These are phyloP conservation scores for Colletotrichum sp. DNA, from an alignment of 2,329 filamentous ascomycete species.

Conservation along the genomic window DNA sequence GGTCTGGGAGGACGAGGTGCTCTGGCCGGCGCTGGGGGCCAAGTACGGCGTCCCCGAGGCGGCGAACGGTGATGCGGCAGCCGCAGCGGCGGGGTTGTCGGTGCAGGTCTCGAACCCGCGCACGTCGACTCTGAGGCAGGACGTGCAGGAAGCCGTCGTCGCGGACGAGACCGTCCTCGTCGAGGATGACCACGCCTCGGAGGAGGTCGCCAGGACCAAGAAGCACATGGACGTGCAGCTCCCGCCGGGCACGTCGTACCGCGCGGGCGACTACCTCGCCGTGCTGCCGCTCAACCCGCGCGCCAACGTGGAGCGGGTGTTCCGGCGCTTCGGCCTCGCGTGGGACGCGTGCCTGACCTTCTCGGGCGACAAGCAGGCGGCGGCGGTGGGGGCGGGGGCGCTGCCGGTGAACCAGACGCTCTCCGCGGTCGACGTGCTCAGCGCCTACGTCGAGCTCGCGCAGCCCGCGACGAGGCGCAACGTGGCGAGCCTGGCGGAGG, in stretches of 20 bases:
- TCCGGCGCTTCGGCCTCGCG: constrained; percentile 68
- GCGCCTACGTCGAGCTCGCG: constrained; percentile 74
- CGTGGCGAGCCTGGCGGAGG: constrained; percentile 23
- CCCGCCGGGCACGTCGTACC: constrained; percentile 68
- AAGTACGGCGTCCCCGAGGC: constrained; percentile 52
- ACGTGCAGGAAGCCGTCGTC: constrained; percentile 65
- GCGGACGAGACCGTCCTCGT: constrained; percentile 52
- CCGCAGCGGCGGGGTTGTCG: constrained; percentile 32
- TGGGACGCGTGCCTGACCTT: constrained; percentile 73
- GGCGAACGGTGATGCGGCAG: constrained; percentile 8
- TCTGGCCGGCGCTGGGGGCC: constrained; percentile 54
- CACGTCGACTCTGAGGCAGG: constrained; percentile 60
- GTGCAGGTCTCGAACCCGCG: constrained; percentile 59
- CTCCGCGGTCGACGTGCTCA: constrained; percentile 66
- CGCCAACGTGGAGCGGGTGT: constrained; percentile 63
- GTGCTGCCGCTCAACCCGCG: constrained; percentile 73
- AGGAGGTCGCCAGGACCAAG: constrained; percentile 55
- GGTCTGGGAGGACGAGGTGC: constrained; percentile 64
- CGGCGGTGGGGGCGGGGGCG: constrained; percentile 26
- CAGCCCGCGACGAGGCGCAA: constrained; percentile 73
- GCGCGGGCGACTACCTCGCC: constrained; percentile 77
- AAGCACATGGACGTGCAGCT: constrained; percentile 71
- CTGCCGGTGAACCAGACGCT: constrained; percentile 62
- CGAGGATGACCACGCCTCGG: background rate
- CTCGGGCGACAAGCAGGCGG: constrained; percentile 51